Evolutionary conservation across 192 early-diverging fungal species (phyloP), one percentile per base, ranked within the genome.

Genomic region (Spinellus fusiger): DNA sequence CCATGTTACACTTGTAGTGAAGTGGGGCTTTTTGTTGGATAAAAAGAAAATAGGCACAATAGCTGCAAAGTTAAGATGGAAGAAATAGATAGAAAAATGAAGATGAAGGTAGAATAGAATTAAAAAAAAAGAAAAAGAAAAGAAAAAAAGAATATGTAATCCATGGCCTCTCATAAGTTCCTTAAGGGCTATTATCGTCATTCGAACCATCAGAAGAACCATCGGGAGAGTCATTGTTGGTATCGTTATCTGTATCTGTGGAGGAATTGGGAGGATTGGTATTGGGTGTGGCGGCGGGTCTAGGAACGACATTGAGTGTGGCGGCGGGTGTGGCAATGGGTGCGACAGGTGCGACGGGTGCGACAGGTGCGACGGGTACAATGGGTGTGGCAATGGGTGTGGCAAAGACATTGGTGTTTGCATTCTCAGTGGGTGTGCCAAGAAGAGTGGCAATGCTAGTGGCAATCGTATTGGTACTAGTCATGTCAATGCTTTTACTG

Each of bases 111-210:
- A 9, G 16, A 31, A 60, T 20, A n/a, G n/a, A 1, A 13, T 32
- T 20, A 50, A 13, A 50, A 28, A 50, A 20, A 25, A 37, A 62
- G 25, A 27, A 53, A 38, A 38, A 62, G 51, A 33, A 54, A 25
- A 47, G 10, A 2, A 53, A 33, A 10, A 6, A 25, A 44, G 12
- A 28, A 40, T 12, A 15, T 26, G 29, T 10, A n/a, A n/a, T n/a
- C n/a, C n/a, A n/a, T n/a, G n/a, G n/a, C n/a, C n/a, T n/a, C n/a
- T n/a, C n/a, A n/a, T n/a, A n/a, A n/a, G n/a, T n/a, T n/a, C n/a
- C n/a, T n/a, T n/a, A n/a, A n/a, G n/a, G n/a, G n/a, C n/a, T n/a
- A n/a, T n/a, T n/a, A 15, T 38, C 37, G 15, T 15, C 15, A 38
- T 10, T 10, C 15, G 37, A 7, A 38, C 8, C 7, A 38, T 38